Evolutionary conservation across 345 rosid species (phyloP).

Genomic region (Firmiana major): DNA sequence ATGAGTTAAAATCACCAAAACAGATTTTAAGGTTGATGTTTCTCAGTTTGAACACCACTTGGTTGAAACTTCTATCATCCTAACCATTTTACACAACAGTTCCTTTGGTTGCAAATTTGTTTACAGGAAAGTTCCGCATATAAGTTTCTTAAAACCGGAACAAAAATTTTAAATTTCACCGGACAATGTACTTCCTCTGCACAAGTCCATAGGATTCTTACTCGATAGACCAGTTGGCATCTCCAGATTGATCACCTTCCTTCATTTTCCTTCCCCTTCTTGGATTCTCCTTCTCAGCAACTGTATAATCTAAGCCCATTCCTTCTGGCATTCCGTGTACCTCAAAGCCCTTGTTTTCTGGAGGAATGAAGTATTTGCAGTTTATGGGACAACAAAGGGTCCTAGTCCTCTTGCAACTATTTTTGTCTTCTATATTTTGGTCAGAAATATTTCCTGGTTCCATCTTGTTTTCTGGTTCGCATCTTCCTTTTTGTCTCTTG

Average conservation of each 20-base stretch:
- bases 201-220: neutral
- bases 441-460: neutral
- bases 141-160: neutral
- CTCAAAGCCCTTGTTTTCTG: neutral
- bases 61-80: neutral
- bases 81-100: neutral
- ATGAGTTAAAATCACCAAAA: neutral
- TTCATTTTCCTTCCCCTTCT: neutral
- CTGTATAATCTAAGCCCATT: neutral
- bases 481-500: neutral
- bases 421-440: conserved; percentile 2
- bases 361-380: conserved; percentile 9
- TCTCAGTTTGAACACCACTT: neutral
- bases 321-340: neutral
- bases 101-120: neutral
- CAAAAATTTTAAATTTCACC: neutral
- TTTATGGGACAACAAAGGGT: conserved; percentile 9
- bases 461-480: neutral
- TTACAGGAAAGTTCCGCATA: neutral
- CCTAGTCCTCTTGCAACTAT: neutral
- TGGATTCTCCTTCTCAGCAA: neutral
- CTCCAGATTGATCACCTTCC: neutral
- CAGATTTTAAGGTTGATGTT: neutral
- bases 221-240: neutral
- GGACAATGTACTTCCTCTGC: neutral